These are phyloP conservation scores for Raddia distichophylla DNA, from an alignment of 176 grass and related monocot genomes.

Conservation along the genomic window DNA sequence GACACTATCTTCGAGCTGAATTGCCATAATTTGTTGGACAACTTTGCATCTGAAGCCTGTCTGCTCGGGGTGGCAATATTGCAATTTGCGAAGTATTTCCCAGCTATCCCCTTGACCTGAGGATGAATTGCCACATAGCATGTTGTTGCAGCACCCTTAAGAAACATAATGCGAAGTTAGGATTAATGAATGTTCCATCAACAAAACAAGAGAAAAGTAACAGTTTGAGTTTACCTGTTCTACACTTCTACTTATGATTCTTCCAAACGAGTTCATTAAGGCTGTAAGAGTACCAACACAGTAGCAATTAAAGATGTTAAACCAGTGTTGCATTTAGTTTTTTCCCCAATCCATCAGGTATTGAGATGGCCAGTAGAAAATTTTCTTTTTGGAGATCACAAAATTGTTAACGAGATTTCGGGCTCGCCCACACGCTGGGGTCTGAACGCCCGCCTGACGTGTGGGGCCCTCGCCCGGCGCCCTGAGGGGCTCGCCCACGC, in stretches of 20 bases:
- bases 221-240: conserved; percentile 32
- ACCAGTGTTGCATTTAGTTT: background rate
- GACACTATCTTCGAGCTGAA: conserved; percentile 47
- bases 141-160: conserved; percentile 75
- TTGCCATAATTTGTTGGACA: conserved; percentile 71
- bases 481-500: too few relatives aligned
- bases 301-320: background rate
- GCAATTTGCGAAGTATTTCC: conserved; percentile 47
- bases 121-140: conserved; percentile 79
- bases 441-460: too few relatives aligned
- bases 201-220: background rate
- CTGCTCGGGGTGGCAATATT: conserved; percentile 49
- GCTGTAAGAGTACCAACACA: conserved; percentile 17
- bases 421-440: too few relatives aligned
- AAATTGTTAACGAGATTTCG: background rate
- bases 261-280: conserved; percentile 35
- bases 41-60: conserved; percentile 54
- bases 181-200: background rate
- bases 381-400: background rate
- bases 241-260: conserved; percentile 31
- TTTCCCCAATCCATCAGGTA: too few relatives aligned
- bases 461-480: too few relatives aligned
- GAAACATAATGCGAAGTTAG: background rate
- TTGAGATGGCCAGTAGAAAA: background rate
- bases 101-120: conserved; percentile 30